phyloP scores from a whole-genome alignment of 177 flowering plant genomes.

The Vitis hybrid region DNA sequence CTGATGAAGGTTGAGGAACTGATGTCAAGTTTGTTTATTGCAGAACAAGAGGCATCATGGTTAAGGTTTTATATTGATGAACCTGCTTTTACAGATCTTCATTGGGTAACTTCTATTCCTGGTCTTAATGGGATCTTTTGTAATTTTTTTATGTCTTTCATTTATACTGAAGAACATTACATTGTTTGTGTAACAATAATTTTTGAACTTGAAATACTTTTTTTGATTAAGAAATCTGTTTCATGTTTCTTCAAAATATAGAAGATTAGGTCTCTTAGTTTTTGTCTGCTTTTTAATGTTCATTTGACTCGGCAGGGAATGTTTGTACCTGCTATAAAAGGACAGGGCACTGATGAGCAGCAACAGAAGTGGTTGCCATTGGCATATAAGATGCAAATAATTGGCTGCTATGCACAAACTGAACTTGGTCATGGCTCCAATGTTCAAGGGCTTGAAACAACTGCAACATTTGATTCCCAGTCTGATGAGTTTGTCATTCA shows the following conservation, averaged over 20 bases:
- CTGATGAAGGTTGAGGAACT: neutral
- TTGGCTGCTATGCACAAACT: constrained; percentile 99
- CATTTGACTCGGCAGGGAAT: constrained; percentile 58
- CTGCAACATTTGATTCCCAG: constrained; percentile 91
- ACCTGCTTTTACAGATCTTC: constrained; percentile 89
- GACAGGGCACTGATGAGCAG: constrained; percentile 97
- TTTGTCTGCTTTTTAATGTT: neutral
- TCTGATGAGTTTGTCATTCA: constrained; percentile 88
- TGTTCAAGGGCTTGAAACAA: constrained; percentile 98
- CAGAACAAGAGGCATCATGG: constrained; percentile 84
- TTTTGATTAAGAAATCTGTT: neutral
- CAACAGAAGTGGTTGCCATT: constrained; percentile 89
- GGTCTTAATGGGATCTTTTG: neutral
- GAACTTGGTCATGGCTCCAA: constrained; percentile 99
- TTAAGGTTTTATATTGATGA: constrained; percentile 79
- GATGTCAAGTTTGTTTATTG: constrained; percentile 11
- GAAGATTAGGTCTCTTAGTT: neutral
- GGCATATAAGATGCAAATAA: constrained; percentile 93
- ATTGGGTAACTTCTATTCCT: constrained; percentile 60
- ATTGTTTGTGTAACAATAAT: neutral
- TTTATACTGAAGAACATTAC: neutral
- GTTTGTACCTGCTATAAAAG: constrained; percentile 94
- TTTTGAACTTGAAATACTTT: neutral
- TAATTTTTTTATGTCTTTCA: neutral
- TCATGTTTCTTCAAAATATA: neutral